Evolutionary conservation across 2,329 filamentous ascomycete genomes (phyloP), one percentile per base, ranked within the genome.

Genomic region (Tolypocladium cylindrosporum): DNA sequence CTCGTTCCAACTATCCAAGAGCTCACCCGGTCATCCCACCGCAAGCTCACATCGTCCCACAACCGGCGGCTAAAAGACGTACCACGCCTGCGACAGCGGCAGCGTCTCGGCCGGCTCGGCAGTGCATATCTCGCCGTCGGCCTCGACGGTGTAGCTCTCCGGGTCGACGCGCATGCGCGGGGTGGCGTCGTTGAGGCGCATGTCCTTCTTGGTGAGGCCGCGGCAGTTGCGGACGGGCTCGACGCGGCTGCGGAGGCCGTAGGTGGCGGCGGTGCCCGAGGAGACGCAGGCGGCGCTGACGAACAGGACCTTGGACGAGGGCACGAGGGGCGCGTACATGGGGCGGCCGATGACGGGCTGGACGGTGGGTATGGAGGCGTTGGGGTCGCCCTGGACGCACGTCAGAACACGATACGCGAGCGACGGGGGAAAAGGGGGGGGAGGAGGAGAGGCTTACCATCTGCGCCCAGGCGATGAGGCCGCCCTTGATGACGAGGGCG

Each of bases 121-220:
- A 48, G 77, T 80, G 68, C 89, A 92, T 41, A 86, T 76, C 71
- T 82, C 73, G 0, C 90, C 91, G 73, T 96, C 91, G 1, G 92
- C 92, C 75, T 93, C 86, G 34, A 97, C 92, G 19, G 79, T 82
- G 75, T 97, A 97, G 67, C 83, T 86, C 79, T 97, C 93, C 6
- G 93, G 89, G 71, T 97, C 92, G 60, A 97, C 92, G 66, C 79
- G 85, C 90, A 97, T 97, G 75, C 80, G 84, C 16, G 93, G 93
- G 83, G 85, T 91, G 57, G 74, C 74, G 67, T 91, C 85, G 71
- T 97, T 97, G 72, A 85, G 92, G 68, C 90, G 91, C 91, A 97
- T 96, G 72, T 97, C 89, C 65, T 74, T 79, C 80, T 97, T 97
- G 50, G 86, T 79, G 51, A 96, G 81, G 39, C 72, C 81, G 59